Evolutionary conservation across 2,329 filamentous ascomycete genomes (phyloP).

Genomic region (Colletotrichum australisinense): DNA sequence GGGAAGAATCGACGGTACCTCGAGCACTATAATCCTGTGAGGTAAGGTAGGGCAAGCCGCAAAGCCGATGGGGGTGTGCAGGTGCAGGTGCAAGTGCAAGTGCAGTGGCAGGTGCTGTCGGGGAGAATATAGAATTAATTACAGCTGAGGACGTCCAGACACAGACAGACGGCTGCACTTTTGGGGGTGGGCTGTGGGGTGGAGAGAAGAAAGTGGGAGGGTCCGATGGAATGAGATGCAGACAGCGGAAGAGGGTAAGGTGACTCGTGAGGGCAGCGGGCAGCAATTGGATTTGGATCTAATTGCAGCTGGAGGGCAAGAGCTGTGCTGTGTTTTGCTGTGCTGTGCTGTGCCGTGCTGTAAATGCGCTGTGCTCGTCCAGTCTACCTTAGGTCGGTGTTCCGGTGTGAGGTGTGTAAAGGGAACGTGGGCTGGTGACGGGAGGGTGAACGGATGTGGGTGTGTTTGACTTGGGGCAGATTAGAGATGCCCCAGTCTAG

Average conservation of each 20-base stretch:
- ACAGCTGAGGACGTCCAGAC: constrained; percentile 27
- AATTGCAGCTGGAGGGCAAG: too few relatives aligned
- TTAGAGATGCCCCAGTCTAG: constrained; percentile 11
- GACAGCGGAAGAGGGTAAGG: constrained; percentile 1
- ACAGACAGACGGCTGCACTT: constrained; percentile 25
- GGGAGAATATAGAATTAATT: constrained; percentile 10
- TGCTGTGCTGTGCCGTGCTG: neutral
- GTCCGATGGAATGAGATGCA: constrained; percentile 16
- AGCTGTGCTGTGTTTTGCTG: neutral
- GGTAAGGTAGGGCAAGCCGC: constrained; percentile 18
- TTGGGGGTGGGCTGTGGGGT: constrained; percentile 26
- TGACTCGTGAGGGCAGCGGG: neutral
- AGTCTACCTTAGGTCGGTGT: neutral
- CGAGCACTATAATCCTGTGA: neutral
- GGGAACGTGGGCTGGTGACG: neutral
- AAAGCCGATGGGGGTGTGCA: constrained; percentile 19
- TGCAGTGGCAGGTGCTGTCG: neutral
- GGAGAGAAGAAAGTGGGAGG: constrained; percentile 21
- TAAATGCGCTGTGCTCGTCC: neutral
- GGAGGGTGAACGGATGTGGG: constrained; percentile 5
- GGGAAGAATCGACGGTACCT: neutral
- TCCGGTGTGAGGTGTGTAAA: neutral
- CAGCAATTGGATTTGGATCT: too few relatives aligned
- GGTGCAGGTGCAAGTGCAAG: constrained; percentile 5
- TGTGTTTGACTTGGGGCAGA: constrained; percentile 23